Percentiles rank a stretch among this genome's conserved stretches.
Conservation (phyloP, 2,329 filamentous ascomycete genomes). For the Beauveria medogensis region DNA sequence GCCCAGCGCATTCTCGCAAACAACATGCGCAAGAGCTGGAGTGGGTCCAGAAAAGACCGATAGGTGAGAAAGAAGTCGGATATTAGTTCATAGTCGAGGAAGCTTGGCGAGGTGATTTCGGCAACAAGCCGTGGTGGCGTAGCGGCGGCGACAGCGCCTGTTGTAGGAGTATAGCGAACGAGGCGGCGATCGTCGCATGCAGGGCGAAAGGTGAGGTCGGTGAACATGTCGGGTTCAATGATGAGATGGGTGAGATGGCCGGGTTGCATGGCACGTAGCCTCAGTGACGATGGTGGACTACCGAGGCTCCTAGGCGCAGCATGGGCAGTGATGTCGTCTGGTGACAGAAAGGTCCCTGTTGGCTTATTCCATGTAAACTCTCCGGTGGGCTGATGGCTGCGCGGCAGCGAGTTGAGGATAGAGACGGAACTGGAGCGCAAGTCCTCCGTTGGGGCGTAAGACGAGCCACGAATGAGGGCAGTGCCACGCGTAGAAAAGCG, state of each 20-base stretch:
- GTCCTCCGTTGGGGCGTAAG: constrained; percentile 69
- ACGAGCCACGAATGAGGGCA: constrained; percentile 71
- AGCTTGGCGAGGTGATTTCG: constrained; percentile 91
- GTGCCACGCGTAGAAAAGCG: constrained; percentile 71
- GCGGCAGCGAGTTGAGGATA: constrained; percentile 30
- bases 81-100: constrained; percentile 92
- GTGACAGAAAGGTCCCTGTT: constrained; percentile 16
- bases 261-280: constrained; percentile 33
- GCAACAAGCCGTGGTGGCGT: constrained; percentile 86
- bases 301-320: constrained; percentile 17
- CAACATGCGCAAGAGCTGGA: constrained; percentile 73
- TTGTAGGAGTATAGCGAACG: constrained; percentile 68
- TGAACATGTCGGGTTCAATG: constrained; percentile 72
- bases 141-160: constrained; percentile 74
- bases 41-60: constrained; percentile 71
- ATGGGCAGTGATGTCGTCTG: constrained; percentile 23
- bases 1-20: constrained; percentile 84
- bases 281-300: constrained; percentile 28
- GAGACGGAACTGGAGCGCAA: constrained; percentile 54
- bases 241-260: constrained; percentile 40
- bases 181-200: constrained; percentile 69
- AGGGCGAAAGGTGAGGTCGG: constrained; percentile 70
- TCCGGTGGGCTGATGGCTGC: constrained; percentile 23
- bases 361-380: constrained; percentile 1
- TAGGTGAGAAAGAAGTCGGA: constrained; percentile 98